Conservation (phyloP, 805 yeast species). For the Teunomyces cretensis region DNA sequence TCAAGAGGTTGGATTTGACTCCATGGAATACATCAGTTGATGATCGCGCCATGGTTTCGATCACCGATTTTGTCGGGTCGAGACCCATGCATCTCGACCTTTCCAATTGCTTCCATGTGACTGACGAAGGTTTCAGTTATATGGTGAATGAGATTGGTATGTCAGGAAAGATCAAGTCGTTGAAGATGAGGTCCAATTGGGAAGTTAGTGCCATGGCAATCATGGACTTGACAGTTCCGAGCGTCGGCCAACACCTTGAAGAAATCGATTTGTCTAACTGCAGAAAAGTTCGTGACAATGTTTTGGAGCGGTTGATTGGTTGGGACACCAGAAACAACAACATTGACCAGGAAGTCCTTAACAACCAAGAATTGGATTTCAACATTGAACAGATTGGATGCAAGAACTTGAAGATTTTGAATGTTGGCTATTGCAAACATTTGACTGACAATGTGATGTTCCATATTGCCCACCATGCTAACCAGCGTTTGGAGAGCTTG, state of each 20-base stretch:
- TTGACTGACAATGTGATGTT: slow-evolving; percentile 67
- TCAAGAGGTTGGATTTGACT: slow-evolving; percentile 52
- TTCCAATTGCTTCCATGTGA: slow-evolving; percentile 73
- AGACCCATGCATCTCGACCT: slow-evolving; percentile 61
- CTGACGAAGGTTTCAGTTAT: slow-evolving; percentile 72
- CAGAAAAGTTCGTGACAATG: slow-evolving; percentile 70
- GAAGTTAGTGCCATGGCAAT: slow-evolving; percentile 79
- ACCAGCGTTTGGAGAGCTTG: slow-evolving; percentile 51
- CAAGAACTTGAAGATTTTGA: slow-evolving; percentile 50
- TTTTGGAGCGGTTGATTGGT: slow-evolving; percentile 67
- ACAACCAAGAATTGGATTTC: slow-evolving; percentile 8
- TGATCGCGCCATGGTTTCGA: slow-evolving; percentile 55
- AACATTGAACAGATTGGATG: slow-evolving; percentile 49
- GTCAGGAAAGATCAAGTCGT: slow-evolving; percentile 52
- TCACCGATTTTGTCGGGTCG: slow-evolving; percentile 70
- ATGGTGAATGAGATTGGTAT: slow-evolving; percentile 72
- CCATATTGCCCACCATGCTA: slow-evolving; percentile 61
- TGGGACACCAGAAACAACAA: slow-evolving; percentile 26
- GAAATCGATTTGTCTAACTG: slow-evolving; percentile 71
- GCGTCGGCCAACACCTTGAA: slow-evolving; percentile 57
- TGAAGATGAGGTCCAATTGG: slow-evolving; percentile 72
- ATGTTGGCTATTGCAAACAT: slow-evolving; percentile 74
- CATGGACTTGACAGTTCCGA: slow-evolving; percentile 70
- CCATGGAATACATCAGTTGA: slow-evolving; percentile 62
- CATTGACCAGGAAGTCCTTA: slow-evolving; percentile 6